phyloP scores from a whole-genome alignment of 1,284 basidiomycete species.

The Ceratobasidium sp. region DNA sequence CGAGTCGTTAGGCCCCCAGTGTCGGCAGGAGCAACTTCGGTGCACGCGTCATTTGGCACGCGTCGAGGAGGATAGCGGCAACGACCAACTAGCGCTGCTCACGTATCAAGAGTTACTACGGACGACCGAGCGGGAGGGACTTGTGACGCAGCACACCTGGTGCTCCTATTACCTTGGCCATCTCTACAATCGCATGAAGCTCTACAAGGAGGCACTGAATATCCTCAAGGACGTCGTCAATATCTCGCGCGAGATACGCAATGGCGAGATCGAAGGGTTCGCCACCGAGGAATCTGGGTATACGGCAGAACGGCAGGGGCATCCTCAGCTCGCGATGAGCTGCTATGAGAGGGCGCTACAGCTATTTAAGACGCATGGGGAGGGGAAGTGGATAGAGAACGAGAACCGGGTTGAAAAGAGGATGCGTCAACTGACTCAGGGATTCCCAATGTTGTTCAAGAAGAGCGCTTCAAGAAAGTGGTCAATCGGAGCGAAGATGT shows the following conservation, averaged over 20 bases:
- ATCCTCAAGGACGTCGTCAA: slow-evolving; percentile 24
- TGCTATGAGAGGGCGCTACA: slow-evolving; percentile 32
- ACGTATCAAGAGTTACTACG: slow-evolving; percentile 20
- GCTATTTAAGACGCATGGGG: slow-evolving; percentile 13
- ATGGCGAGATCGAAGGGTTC: slow-evolving; percentile 31
- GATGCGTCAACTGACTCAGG: slow-evolving; percentile 5
- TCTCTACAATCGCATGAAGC: slow-evolving; percentile 12
- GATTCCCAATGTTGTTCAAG: not conserved
- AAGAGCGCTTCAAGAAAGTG: not conserved
- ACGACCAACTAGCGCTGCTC: slow-evolving; percentile 4
- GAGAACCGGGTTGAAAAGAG: slow-evolving; percentile 26
- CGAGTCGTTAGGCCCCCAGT: not conserved
- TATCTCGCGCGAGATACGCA: not conserved
- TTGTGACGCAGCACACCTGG: slow-evolving; percentile 23
- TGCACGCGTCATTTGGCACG: slow-evolving; percentile 31
- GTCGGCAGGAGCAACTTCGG: slow-evolving; percentile 19
- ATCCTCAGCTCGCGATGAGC: slow-evolving; percentile 10
- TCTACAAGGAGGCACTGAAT: slow-evolving; percentile 19
- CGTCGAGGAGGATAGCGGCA: slow-evolving; percentile 30
- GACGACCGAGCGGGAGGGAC: not conserved
- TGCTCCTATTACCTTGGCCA: slow-evolving; percentile 32
- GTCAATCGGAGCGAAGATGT: slow-evolving; percentile 4
- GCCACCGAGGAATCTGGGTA: slow-evolving; percentile 39
- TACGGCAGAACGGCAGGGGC: slow-evolving; percentile 25
- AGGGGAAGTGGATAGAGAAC: slow-evolving; percentile 25